phyloP scores from a whole-genome alignment of 2,329 filamentous ascomycete genomes.

The Aspergillus sp. region DNA sequence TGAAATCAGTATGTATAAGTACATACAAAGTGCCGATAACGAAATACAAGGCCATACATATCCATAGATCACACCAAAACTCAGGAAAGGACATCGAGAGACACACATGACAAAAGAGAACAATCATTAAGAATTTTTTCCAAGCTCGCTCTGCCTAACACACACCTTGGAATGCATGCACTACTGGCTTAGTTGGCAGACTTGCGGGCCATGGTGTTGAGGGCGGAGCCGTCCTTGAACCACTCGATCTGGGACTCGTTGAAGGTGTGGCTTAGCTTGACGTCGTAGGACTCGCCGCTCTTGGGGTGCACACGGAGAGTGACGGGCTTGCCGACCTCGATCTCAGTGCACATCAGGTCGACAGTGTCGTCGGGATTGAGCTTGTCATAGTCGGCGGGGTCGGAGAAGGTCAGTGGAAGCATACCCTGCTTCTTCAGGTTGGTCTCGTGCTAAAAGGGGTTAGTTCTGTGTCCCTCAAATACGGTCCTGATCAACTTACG shows the following conservation, averaged over 20 bases:
- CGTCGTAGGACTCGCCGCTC: conserved; percentile 69
- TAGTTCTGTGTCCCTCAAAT: conserved; percentile 6
- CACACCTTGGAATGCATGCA: conserved; percentile 17
- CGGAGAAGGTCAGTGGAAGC: conserved; percentile 90
- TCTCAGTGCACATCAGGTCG: conserved; percentile 78
- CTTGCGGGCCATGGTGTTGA: conserved; percentile 96
- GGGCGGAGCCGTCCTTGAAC: conserved; percentile 95
- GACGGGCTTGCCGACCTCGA: conserved; percentile 86
- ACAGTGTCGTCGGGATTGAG: conserved; percentile 88
- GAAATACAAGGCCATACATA: too few relatives aligned
- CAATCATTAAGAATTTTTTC: conserved; percentile 26
- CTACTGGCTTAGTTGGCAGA: conserved; percentile 20
- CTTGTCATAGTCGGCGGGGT: conserved; percentile 96
- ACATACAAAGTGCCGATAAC: too few relatives aligned
- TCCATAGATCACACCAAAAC: conserved; percentile 31
- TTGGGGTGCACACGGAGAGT: conserved; percentile 88
- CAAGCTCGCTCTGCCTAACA: conserved; percentile 22
- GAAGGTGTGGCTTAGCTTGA: conserved; percentile 89
- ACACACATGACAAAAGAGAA: conserved; percentile 17
- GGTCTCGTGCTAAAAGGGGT: conserved; percentile 66
- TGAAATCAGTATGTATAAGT: too few relatives aligned
- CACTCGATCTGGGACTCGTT: conserved; percentile 97
- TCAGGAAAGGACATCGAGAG: conserved; percentile 19
- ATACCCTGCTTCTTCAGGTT: conserved; percentile 99
- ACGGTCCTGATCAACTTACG: conserved; percentile 29